These are phyloP conservation scores for Chrysosporium keratinophilum DNA, from an alignment of 2,329 filamentous ascomycete genomes.

Conservation along the genomic window DNA sequence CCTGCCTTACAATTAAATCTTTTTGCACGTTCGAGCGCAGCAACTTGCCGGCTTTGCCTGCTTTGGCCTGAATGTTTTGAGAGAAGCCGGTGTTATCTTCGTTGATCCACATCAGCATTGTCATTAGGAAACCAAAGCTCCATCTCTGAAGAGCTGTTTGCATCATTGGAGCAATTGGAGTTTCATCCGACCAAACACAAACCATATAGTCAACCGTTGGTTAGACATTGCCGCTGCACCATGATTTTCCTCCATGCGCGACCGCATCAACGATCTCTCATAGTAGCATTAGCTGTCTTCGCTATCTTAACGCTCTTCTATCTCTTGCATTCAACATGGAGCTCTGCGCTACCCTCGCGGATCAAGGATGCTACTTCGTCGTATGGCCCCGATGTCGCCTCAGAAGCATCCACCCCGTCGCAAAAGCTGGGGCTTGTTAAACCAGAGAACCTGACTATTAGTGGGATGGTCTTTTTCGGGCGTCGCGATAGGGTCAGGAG, in stretches of 20 bases:
- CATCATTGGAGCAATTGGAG: no score
- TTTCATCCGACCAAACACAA: no score
- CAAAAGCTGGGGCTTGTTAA: slow-evolving; percentile 3
- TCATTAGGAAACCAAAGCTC: no score
- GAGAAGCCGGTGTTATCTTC: no score
- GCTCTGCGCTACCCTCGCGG: background rate
- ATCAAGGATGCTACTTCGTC: background rate
- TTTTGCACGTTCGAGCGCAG: no score
- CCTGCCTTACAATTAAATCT: no score
- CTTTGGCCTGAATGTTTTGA: no score
- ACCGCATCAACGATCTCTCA: background rate
- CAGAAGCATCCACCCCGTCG: background rate
- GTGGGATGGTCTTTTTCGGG: slow-evolving; percentile 12
- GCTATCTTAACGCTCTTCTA: background rate
- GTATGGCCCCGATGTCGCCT: background rate
- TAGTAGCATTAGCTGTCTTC: background rate
- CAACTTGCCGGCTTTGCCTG: no score
- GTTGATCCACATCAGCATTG: no score
- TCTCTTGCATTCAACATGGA: slow-evolving; percentile 5
- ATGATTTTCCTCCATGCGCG: background rate
- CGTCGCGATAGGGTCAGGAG: slow-evolving; percentile 9
- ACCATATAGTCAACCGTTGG: background rate
- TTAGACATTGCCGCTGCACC: background rate
- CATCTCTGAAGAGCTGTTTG: no score
- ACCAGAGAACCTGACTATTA: slow-evolving; percentile 10